phyloP scores from a whole-genome alignment of 1,284 basidiomycete species.

The Naganishia liquefaciens region DNA sequence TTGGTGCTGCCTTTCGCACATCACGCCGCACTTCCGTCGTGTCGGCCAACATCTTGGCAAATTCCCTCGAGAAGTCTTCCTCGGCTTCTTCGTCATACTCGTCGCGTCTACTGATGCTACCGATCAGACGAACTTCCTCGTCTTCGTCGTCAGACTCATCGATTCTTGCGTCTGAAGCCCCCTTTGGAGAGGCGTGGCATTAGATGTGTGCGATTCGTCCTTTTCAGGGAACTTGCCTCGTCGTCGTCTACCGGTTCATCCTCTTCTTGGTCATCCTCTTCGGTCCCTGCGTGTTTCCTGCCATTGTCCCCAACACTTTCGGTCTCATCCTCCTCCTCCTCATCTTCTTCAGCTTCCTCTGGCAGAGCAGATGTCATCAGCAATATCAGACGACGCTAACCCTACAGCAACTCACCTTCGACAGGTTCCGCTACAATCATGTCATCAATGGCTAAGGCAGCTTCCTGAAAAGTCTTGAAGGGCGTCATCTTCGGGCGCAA shows the following conservation, averaged over 20 bases:
- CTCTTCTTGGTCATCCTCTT: slow-evolving; percentile 62
- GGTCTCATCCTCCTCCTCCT: slow-evolving; percentile 53
- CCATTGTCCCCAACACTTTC: slow-evolving; percentile 73
- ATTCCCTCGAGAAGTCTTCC: slow-evolving; percentile 89
- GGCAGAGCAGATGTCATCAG: background rate
- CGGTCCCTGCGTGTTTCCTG: slow-evolving; percentile 59
- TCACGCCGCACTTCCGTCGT: slow-evolving; percentile 77
- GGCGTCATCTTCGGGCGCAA: slow-evolving; percentile 72
- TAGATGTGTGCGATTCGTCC: background rate
- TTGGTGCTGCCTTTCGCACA: slow-evolving; percentile 74
- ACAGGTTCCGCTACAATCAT: slow-evolving; percentile 64
- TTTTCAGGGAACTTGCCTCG: slow-evolving; percentile 14
- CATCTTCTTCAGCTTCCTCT: slow-evolving; percentile 38
- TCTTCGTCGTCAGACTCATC: slow-evolving; percentile 38
- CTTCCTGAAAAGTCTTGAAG: slow-evolving; percentile 76
- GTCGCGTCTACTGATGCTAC: slow-evolving; percentile 42
- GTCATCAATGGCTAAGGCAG: slow-evolving; percentile 81
- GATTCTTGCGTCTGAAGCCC: slow-evolving; percentile 36
- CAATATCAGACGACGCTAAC: background rate
- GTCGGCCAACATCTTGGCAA: slow-evolving; percentile 91
- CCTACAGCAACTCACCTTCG: slow-evolving; percentile 56
- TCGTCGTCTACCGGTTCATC: slow-evolving; percentile 27
- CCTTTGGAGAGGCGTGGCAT: slow-evolving; percentile 23
- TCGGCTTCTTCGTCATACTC: slow-evolving; percentile 73
- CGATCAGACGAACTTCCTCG: slow-evolving; percentile 38